Conservation (phyloP, 2,329 filamentous ascomycete genomes). For the Fusarium illudens region DNA sequence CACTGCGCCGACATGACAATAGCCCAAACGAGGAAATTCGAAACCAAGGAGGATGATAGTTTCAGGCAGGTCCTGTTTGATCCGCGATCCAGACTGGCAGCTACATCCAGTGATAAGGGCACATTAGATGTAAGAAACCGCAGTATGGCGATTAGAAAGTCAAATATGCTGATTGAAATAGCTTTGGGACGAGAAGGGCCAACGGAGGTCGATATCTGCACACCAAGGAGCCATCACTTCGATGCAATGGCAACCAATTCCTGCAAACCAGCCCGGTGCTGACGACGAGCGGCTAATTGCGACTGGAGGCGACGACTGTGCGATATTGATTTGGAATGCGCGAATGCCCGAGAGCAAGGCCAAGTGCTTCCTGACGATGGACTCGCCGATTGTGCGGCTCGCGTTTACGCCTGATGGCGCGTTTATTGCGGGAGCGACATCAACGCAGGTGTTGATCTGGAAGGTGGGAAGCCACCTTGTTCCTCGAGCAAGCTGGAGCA, state of each 20-base stretch:
- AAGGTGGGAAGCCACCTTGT: slow-evolving; percentile 67
- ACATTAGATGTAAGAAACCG: slow-evolving; percentile 64
- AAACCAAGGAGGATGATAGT: slow-evolving; percentile 61
- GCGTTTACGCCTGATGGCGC: slow-evolving; percentile 70
- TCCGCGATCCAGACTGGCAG: slow-evolving; percentile 59
- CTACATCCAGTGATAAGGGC: slow-evolving; percentile 68
- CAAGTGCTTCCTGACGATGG: slow-evolving; percentile 69
- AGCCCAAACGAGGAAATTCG: slow-evolving; percentile 57
- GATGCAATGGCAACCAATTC: slow-evolving; percentile 67
- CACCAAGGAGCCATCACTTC: slow-evolving; percentile 67
- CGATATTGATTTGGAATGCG: slow-evolving; percentile 70
- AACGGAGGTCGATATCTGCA: slow-evolving; percentile 64
- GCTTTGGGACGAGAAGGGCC: slow-evolving; percentile 65
- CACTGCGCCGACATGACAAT: slow-evolving; percentile 58
- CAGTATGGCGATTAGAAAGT: neutral
- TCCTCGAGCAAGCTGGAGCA: slow-evolving; percentile 68
- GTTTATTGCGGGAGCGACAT: slow-evolving; percentile 69
- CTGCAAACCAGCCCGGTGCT: slow-evolving; percentile 44
- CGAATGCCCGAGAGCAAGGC: slow-evolving; percentile 62
- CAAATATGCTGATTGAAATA: slow-evolving; percentile 40
- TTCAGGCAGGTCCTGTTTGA: slow-evolving; percentile 67
- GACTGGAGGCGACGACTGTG: slow-evolving; percentile 69
- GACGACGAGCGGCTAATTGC: slow-evolving; percentile 66
- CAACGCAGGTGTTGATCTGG: slow-evolving; percentile 68
- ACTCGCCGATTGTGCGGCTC: slow-evolving; percentile 64